Percentiles rank a stretch among this genome's conserved stretches.
phyloP scores from a whole-genome alignment of 139 green algal species.

The Tetradesmus lagerheimii region DNA sequence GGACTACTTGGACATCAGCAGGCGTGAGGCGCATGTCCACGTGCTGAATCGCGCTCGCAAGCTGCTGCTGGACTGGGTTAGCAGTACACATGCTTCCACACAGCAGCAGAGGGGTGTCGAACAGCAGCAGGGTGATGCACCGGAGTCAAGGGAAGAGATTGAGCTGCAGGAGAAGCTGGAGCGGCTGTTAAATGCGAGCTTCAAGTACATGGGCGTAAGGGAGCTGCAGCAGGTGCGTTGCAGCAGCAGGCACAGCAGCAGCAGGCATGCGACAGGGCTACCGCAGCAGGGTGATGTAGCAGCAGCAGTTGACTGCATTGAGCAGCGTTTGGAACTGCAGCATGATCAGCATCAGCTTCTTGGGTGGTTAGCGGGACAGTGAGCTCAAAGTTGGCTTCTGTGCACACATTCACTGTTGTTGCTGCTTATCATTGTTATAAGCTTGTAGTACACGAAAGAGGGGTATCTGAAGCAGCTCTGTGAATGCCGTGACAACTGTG shows the following conservation, averaged over 20 bases:
- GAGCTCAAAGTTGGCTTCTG: too few species aligned
- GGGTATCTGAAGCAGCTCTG: too few species aligned
- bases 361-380: too few species aligned
- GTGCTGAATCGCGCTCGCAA: slow-evolving; percentile 68
- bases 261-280: neutral
- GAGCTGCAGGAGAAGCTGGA: slow-evolving; percentile 62
- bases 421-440: too few species aligned
- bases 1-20: slow-evolving; percentile 74
- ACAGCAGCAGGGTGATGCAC: slow-evolving; percentile 44
- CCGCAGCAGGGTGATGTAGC: neutral
- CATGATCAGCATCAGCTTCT: too few species aligned
- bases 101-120: slow-evolving; percentile 46
- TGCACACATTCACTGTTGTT: too few species aligned
- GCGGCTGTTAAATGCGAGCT: slow-evolving; percentile 64
- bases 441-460: too few species aligned
- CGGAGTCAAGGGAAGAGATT: slow-evolving; percentile 29
- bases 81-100: slow-evolving; percentile 32
- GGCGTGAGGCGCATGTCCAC: slow-evolving; percentile 67
- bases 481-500: neutral
- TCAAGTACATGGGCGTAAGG: slow-evolving; percentile 73
- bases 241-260: neutral
- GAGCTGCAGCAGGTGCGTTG: slow-evolving; percentile 70
- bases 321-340: too few species aligned
- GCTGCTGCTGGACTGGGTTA: slow-evolving; percentile 65
- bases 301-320: too few species aligned